phyloP scores from a whole-genome alignment of 805 yeast genomes.

The Starmerella cellae region DNA sequence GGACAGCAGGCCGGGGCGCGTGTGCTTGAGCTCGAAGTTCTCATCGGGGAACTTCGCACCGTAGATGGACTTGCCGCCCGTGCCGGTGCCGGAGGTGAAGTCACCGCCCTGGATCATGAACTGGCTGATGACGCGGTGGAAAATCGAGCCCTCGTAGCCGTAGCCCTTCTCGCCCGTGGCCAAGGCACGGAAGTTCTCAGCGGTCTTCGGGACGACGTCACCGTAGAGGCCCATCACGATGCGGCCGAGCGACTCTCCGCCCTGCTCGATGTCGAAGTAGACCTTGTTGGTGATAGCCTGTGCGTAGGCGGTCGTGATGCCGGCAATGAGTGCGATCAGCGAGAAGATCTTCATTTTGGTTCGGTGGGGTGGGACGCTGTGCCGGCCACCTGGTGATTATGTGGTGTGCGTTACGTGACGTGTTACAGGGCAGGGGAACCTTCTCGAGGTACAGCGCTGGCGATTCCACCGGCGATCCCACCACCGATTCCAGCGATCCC shows the following conservation, averaged over 20 bases:
- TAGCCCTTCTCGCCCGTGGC: conserved; percentile 57
- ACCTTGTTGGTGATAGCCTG: conserved; percentile 62
- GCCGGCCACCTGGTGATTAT: not conserved
- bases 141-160: conserved; percentile 51
- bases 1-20: conserved; percentile 52
- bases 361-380: not conserved
- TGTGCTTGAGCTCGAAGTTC: conserved; percentile 45
- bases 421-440: not conserved
- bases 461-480: not conserved
- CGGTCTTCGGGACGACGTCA: conserved; percentile 74
- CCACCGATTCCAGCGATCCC: not conserved
- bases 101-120: conserved; percentile 88
- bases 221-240: conserved; percentile 82
- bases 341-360: conserved; percentile 10
- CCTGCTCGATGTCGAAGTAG: conserved; percentile 74
- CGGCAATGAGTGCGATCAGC: conserved; percentile 8
- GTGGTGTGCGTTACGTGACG: not conserved
- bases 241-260: conserved; percentile 63
- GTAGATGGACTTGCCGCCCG: conserved; percentile 69
- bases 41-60: conserved; percentile 68
- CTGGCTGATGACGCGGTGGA: conserved; percentile 60
- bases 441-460: not conserved
- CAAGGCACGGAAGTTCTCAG: conserved; percentile 72
- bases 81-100: conserved; percentile 47
- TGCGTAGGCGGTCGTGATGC: conserved; percentile 15